A percentile compares a stretch with the other conserved stretches of the same genome.
Conservation (phyloP, 2,329 filamentous ascomycete species). For the Endoconidiophora laricicola region DNA sequence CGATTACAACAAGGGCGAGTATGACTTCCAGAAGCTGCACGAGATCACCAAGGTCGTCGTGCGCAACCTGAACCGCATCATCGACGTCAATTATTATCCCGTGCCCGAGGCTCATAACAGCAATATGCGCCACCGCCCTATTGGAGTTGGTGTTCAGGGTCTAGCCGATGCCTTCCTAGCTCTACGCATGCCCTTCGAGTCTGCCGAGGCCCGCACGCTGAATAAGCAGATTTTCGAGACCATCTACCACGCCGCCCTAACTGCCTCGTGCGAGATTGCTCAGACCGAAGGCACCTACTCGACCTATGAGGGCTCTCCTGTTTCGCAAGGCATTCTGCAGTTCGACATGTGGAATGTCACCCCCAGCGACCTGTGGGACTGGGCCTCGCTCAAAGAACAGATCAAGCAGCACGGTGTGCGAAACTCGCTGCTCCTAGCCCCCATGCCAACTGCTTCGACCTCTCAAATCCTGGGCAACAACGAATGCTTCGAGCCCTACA, state of each 20-base stretch:
- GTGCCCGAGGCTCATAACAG: constrained; percentile 83
- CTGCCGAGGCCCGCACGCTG: constrained; percentile 76
- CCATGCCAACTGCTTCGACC: constrained; percentile 95
- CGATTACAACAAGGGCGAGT: constrained; percentile 66
- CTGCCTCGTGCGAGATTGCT: constrained; percentile 73
- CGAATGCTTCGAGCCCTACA: constrained; percentile 99
- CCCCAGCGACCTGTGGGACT: constrained; percentile 91
- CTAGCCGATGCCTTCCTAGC: constrained; percentile 96
- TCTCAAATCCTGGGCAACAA: constrained; percentile 98
- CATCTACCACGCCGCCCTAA: constrained; percentile 91
- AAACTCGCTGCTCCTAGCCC: constrained; percentile 87
- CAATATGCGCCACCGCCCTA: constrained; percentile 93
- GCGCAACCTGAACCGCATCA: constrained; percentile 85
- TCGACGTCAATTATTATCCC: constrained; percentile 97
- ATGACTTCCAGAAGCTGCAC: constrained; percentile 94
- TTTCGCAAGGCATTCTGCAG: constrained; percentile 89
- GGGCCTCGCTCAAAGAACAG: constrained; percentile 72
- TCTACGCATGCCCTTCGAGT: constrained; percentile 92
- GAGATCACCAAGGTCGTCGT: constrained; percentile 85
- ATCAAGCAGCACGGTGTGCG: constrained; percentile 87
- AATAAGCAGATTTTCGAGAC: constrained; percentile 99
- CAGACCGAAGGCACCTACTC: constrained; percentile 71
- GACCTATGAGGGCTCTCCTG: constrained; percentile 83
- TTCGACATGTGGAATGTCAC: constrained; percentile 98
- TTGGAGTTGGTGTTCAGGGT: constrained; percentile 93